Evolutionary conservation across 2,329 filamentous ascomycete genomes (phyloP), one percentile per base, ranked within the genome.

Genomic region (Epichloe amarillans): DNA sequence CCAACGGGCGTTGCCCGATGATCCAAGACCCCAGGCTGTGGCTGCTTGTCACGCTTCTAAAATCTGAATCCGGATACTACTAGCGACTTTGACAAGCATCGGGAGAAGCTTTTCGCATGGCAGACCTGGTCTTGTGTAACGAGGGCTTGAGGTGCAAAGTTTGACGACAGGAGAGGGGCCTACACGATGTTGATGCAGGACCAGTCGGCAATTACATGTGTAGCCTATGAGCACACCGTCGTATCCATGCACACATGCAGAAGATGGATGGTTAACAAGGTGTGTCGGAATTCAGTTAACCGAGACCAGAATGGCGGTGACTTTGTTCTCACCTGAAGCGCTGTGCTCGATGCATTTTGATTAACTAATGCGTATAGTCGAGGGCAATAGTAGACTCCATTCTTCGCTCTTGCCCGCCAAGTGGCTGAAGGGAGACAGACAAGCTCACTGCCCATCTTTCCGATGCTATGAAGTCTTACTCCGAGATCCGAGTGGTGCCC

Each of bases 221-320:
- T 21, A 41, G 38, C 47, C 35, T 48, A 42, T 49, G 47, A 44
- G 36, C 19, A 39, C 36, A 42, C 10, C 33, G 47, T 36, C 47
- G 35, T 46, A 42, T 46, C 47, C 35, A 36, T 47, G 44, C n/a
- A 36, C 26, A 33, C 23, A 41, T 52, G 50, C 47, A 47, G 42
- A 40, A 12, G 21, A 50, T 40, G 47, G 19, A 44, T 44, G 23
- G 38, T n/a, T 36, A 19, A 40, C 47, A 37, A 40, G 41, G n/a
- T 50, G 30, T 36, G 14, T 50, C 38, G 43, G 42, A 43, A 35
- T n/a, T 38, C 33, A 37, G 17, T 46, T 52, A 52, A 46, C 50
- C 47, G 51, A 52, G 51, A 42, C 49, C n/a, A 46, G 47, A 52
- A 50, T 43, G 51, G 43, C 51, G 46, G 45, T 52, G 51, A 47